Evolutionary conservation across 768 basidiomycete genomes (phyloP), one percentile per base, ranked within the genome.

Genomic region (Boletus fagicola): DNA sequence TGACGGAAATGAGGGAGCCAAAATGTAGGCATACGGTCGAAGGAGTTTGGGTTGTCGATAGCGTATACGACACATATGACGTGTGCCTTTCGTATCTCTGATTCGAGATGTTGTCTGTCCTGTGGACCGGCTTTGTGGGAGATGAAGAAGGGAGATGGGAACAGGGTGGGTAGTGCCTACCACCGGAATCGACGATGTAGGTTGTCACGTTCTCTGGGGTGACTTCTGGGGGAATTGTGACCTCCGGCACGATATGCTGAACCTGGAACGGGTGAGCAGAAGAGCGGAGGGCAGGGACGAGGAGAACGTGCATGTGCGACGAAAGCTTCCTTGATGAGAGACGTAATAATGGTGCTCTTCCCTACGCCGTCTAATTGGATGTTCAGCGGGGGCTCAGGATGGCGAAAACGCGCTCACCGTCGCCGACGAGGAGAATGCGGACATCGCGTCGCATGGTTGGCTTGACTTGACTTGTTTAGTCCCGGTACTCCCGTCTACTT

Each of bases 181-280:
- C 88, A 72, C 95, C 95, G 49, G 96, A 94, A 75, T 99, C 96
- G 52, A 98, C 92, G 60, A 99, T 98, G 70, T 95, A 92, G 5
- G 95, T 98, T 1, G 96, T 98, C 40, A 99, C 93, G 70, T 97
- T 94, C 77, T 96, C 94, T 49, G 96, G 93, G 22, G 94, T 96
- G 47, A 97, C 93, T 75, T 95, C 92, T 65, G 95, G 94, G 8
- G 96, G 97, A 54, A 99, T 97, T 8, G 96, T 98, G 46, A 99
- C 94, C 73, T 98, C 96, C 4, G 96, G 96, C 40, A 98, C 88
- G 66, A 96, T 80, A 65, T 93, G 90, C 73, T 96, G 94, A 46
- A 97, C 94, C 95, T 97, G 67, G 5, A 35, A 38, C 12, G 53
- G 31, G 48, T 58, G 49, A 63, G 52, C 31, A 47, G 39, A 26